phyloP scores from a whole-genome alignment of 2,329 filamentous ascomycete species.

The Arthrobotrys sinensis region DNA sequence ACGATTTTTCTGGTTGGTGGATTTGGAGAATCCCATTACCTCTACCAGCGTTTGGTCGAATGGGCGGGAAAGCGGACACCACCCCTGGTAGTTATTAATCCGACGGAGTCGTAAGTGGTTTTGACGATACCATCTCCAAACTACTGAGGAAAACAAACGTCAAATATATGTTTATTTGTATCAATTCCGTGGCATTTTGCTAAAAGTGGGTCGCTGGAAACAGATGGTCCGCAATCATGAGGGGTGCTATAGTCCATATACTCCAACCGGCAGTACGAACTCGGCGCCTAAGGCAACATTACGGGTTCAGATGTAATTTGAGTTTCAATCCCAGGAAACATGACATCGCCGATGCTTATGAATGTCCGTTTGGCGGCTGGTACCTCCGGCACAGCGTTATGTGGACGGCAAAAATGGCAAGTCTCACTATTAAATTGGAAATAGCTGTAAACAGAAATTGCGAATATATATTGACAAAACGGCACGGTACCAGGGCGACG shows the following conservation, averaged over 20 bases:
- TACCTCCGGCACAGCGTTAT: neutral
- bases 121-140: no score
- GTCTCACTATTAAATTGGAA: neutral
- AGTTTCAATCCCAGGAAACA: neutral
- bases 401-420: slow-evolving; percentile 31
- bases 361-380: slow-evolving; percentile 21
- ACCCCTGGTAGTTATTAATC: slow-evolving; percentile 20
- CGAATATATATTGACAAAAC: neutral
- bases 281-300: slow-evolving; percentile 28
- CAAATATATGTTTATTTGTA: no score
- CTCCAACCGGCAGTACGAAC: slow-evolving; percentile 21
- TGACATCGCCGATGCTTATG: slow-evolving; percentile 9
- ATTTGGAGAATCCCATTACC: slow-evolving; percentile 35
- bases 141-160: no score
- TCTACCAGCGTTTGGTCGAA: slow-evolving; percentile 19
- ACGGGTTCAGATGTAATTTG: slow-evolving; percentile 12
- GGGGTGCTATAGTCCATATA: slow-evolving; percentile 32
- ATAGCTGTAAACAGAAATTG: no score
- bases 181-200: neutral
- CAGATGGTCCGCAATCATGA: slow-evolving; percentile 48
- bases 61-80: slow-evolving; percentile 18
- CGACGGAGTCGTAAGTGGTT: slow-evolving; percentile 27
- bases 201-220: neutral
- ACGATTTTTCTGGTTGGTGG: slow-evolving; percentile 33
- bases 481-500: slow-evolving; percentile 1